phyloP scores from a whole-genome alignment of 2,329 filamentous ascomycete species.

The Fusarium napiforme region DNA sequence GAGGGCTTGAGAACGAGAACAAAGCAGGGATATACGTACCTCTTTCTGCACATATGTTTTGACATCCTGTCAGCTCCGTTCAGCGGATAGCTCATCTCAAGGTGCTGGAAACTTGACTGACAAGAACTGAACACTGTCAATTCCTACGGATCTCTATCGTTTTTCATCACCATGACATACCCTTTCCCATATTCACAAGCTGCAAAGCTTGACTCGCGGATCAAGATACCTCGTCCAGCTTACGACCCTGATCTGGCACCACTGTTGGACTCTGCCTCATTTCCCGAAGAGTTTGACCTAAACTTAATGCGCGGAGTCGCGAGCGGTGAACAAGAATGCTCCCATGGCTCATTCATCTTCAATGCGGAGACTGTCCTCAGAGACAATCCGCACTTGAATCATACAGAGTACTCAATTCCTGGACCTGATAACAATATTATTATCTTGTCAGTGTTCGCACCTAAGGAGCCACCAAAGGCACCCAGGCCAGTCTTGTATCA shows the following conservation, averaged over 20 bases:
- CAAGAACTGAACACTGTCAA: fast-evolving
- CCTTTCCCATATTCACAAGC: conserved; percentile 10
- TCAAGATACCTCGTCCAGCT: neutral
- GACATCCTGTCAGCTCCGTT: neutral
- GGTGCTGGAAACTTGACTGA: too few species aligned
- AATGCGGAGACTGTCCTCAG: neutral
- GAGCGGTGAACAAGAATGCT: neutral
- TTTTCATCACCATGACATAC: neutral
- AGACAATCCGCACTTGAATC: neutral
- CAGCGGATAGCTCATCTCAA: neutral
- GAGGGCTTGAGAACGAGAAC: neutral
- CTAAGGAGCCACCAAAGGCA: neutral
- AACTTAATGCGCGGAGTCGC: conserved; percentile 8
- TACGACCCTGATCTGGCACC: neutral
- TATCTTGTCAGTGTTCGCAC: neutral
- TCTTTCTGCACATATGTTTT: neutral
- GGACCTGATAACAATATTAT: neutral
- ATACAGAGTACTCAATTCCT: neutral
- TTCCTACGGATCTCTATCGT: fast-evolving
- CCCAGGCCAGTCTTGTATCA: neutral
- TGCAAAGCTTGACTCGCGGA: neutral
- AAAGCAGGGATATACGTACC: neutral
- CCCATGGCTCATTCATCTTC: conserved; percentile 4
- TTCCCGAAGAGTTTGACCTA: conserved; percentile 7
- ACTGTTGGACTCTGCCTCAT: conserved; percentile 5